Evolutionary conservation across 306 rosid genomes (phyloP).

Genomic region (Oemleria cerasiformis): DNA sequence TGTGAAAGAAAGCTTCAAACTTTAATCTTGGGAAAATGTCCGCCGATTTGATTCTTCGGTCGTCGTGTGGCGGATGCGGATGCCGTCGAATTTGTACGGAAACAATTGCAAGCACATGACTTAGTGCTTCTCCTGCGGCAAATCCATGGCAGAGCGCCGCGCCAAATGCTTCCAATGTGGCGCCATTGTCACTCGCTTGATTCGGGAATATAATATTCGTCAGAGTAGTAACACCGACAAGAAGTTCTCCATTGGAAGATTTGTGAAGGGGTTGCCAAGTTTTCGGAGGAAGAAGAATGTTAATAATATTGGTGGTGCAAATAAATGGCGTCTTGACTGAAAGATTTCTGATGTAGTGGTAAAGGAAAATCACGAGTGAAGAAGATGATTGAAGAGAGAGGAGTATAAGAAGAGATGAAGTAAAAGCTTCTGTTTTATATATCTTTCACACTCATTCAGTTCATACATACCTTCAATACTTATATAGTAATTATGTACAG

Average conservation of each 20-base stretch:
- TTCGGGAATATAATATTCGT: constrained; percentile 96
- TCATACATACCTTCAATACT: too few relatives aligned
- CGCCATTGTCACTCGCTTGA: constrained; percentile 63
- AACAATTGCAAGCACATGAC: constrained; percentile 97
- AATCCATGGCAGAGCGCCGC: constrained; percentile 71
- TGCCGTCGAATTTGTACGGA: constrained; percentile 73
- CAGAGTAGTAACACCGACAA: constrained; percentile 45
- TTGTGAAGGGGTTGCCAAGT: constrained; percentile 76
- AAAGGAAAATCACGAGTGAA: too few relatives aligned
- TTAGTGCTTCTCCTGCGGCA: constrained; percentile 76
- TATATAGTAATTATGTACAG: too few relatives aligned
- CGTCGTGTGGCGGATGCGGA: constrained; percentile 77
- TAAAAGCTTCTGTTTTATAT: too few relatives aligned
- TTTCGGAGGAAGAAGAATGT: too few relatives aligned
- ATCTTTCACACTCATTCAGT: too few relatives aligned
- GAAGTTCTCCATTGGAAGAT: constrained; percentile 51
- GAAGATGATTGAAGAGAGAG: too few relatives aligned
- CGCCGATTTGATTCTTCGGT: constrained; percentile 53
- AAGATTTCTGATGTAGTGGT: too few relatives aligned
- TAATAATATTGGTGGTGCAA: too few relatives aligned
- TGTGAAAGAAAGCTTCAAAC: too few relatives aligned
- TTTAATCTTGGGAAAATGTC: constrained; percentile 32
- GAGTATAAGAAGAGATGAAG: too few relatives aligned
- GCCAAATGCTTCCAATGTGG: constrained; percentile 78
- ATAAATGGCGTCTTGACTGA: too few relatives aligned